A percentile compares a stretch with the other conserved stretches of the same genome.
Conservation (phyloP, 1,139 yeast species). For the Williopsis jadinii region DNA sequence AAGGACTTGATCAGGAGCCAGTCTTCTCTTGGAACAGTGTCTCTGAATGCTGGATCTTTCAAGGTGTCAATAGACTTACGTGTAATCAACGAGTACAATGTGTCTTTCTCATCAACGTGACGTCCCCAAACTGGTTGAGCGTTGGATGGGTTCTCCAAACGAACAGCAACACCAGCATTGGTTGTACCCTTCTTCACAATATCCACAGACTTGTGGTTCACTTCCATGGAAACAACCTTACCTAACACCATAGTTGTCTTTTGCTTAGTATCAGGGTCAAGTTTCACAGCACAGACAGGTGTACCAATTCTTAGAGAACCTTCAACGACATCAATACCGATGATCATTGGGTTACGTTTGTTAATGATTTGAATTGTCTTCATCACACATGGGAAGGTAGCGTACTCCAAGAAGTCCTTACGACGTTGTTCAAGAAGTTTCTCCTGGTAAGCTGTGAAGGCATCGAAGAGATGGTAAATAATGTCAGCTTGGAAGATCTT, state of each 20-base stretch:
- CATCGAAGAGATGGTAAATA: slow-evolving; percentile 93
- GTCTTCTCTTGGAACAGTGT: slow-evolving; percentile 87
- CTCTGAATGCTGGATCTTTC: slow-evolving; percentile 97
- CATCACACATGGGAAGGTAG: slow-evolving; percentile 92
- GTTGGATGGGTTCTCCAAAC: slow-evolving; percentile 86
- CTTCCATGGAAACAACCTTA: slow-evolving; percentile 82
- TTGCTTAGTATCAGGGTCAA: slow-evolving; percentile 77
- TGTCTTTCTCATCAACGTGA: slow-evolving; percentile 91
- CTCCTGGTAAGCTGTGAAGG: slow-evolving; percentile 87
- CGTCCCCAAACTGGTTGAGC: slow-evolving; percentile 99
- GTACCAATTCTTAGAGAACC: slow-evolving; percentile 90
- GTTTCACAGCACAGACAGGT: slow-evolving; percentile 90
- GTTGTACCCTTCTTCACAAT: slow-evolving; percentile 91
- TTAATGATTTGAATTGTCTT: slow-evolving; percentile 93
- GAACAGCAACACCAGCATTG: slow-evolving; percentile 96
- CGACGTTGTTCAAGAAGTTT: slow-evolving; percentile 86
- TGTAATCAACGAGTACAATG: slow-evolving; percentile 77
- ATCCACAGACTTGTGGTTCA: slow-evolving; percentile 80
- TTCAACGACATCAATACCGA: slow-evolving; percentile 95
- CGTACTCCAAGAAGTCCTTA: slow-evolving; percentile 80
- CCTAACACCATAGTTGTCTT: slow-evolving; percentile 73
- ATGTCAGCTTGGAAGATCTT: slow-evolving; percentile 93
- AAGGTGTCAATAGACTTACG: slow-evolving; percentile 93
- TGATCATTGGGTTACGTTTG: slow-evolving; percentile 98
- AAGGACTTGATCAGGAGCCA: slow-evolving; percentile 88